phyloP scores from a whole-genome alignment of 2,329 filamentous ascomycete species.

The Leptographium galeiforme region DNA sequence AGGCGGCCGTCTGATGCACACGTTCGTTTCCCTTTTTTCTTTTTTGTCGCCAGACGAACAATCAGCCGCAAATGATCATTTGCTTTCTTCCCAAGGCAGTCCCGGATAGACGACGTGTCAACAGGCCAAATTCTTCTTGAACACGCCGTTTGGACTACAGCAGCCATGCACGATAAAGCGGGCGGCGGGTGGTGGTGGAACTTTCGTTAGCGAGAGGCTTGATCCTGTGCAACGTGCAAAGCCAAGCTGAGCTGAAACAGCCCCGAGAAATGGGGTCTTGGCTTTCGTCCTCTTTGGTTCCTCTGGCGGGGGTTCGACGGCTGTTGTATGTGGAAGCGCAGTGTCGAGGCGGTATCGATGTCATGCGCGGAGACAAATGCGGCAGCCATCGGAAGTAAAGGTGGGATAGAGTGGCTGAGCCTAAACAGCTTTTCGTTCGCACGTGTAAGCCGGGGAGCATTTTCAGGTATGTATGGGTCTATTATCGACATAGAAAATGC shows the following conservation, averaged over 20 bases:
- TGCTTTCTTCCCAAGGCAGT: too few species aligned
- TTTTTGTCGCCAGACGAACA: too few species aligned
- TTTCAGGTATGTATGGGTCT: neutral
- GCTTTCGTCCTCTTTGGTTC: too few species aligned
- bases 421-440: too few species aligned
- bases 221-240: neutral
- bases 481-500: neutral
- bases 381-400: neutral
- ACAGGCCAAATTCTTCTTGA: too few species aligned
- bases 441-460: neutral
- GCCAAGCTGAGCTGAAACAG: constrained; percentile 1
- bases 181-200: neutral
- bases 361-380: neutral
- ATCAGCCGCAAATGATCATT: too few species aligned
- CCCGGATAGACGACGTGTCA: too few species aligned
- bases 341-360: neutral
- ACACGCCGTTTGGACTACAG: too few species aligned
- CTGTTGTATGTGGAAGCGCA: neutral
- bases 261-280: neutral
- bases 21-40: too few species aligned
- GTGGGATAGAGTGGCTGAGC: neutral
- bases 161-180: too few species aligned
- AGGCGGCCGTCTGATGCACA: too few species aligned
- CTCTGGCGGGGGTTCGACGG: neutral
- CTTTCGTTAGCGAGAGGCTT: neutral